Conservation (phyloP, 1,284 basidiomycete species). For the Ustilago xerochloae region DNA sequence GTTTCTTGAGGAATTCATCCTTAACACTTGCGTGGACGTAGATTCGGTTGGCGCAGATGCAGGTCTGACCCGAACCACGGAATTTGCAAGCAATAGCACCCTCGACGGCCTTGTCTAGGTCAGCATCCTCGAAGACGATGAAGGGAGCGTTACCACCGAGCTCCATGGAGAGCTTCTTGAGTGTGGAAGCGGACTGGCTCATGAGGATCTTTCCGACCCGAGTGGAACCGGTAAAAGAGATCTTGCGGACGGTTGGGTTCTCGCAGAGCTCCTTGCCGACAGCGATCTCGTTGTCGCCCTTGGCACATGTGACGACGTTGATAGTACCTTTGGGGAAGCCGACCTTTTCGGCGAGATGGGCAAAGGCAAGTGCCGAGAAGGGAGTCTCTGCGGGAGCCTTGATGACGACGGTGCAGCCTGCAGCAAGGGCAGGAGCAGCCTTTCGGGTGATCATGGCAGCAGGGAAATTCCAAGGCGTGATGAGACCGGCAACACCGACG, state of each 20-base stretch:
- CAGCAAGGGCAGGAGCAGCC: conserved; percentile 85
- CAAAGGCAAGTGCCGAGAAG: conserved; percentile 88
- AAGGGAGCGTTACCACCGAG: conserved; percentile 86
- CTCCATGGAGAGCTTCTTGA: conserved; percentile 81
- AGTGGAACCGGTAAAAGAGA: conserved; percentile 93
- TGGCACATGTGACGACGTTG: conserved; percentile 88
- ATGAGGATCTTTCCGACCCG: conserved; percentile 90
- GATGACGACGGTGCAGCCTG: conserved; percentile 94
- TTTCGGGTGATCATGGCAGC: conserved; percentile 80
- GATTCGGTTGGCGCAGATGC: conserved; percentile 72
- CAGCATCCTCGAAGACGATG: conserved; percentile 96
- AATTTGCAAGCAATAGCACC: conserved; percentile 90
- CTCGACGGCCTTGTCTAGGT: conserved; percentile 91
- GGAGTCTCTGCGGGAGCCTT: conserved; percentile 97
- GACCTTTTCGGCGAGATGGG: conserved; percentile 84
- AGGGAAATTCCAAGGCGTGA: conserved; percentile 68
- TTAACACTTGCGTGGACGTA: conserved; percentile 77
- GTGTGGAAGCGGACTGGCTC: conserved; percentile 81
- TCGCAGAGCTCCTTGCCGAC: conserved; percentile 77
- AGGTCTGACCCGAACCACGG: conserved; percentile 90
- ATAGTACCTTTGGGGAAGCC: conserved; percentile 94
- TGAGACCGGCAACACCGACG: conserved; percentile 75
- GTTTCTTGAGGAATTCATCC: conserved; percentile 83
- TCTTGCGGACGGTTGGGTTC: conserved; percentile 79
- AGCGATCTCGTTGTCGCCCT: conserved; percentile 76